Evolutionary conservation across 1,284 basidiomycete species (phyloP), one percentile per base, ranked within the genome.

Genomic region (Mixia osmundae): DNA sequence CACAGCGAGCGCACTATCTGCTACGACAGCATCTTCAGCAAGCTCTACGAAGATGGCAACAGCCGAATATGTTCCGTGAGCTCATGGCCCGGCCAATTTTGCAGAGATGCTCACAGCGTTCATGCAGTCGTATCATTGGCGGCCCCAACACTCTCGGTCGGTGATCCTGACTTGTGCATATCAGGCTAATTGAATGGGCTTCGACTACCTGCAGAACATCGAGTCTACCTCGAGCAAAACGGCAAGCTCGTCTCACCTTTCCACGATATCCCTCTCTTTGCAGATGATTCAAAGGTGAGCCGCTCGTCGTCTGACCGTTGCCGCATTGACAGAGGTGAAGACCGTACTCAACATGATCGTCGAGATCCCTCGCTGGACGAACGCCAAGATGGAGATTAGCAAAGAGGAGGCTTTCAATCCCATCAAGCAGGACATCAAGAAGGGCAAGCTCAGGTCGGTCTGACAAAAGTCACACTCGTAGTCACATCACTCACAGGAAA

Each of bases 351-450:
- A 91, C 73, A 89, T 94, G 83, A 64, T 94, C 57, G 85, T 94
- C 56, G 89, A 97, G 64, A 76, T 99, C 44, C 91, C 91, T 36
- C 76, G 91, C 54, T 99, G 91, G 91, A 94, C 87, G 58, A 97
- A 97, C 67, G 59, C 53, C 44, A 52, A 50, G 42, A 44, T 50
- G 36, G 42, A 44, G 28, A 44, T 44, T 32, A 33, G 28, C 23
- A 44, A 44, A 30, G 21, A 91, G 55, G 89, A 97, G 60, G 44
- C 69, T 22, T 83, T 97, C 71, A 99, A 99, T 65, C 85, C 87
- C 50, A 94, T 99, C 75, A 85, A 91, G 62, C 91, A 99, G 65
- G 85, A 91, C 58, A 73, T 76, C 57, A 91, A 89, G 65, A 83
- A 79, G 63, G 83, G 83, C 54, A 85, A 80, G 59, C 65, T 97